phyloP scores from a whole-genome alignment of 2,329 filamentous ascomycete genomes.

The Thelonectria discophora region DNA sequence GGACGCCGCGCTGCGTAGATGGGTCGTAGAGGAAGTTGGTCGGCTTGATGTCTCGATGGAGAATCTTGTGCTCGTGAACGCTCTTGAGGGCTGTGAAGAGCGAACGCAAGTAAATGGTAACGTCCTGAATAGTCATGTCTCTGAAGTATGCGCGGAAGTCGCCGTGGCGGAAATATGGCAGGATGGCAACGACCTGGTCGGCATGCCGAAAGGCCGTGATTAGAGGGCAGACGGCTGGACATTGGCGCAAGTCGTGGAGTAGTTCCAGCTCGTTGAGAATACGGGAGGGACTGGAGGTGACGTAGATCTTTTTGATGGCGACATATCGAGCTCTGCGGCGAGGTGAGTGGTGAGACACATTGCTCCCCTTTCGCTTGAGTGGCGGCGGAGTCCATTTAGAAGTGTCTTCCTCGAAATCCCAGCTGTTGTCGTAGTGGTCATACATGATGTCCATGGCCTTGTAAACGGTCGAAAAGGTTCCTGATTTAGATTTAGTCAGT shows the following conservation, averaged over 20 bases:
- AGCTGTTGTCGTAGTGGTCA: slow-evolving; percentile 82
- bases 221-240: slow-evolving; percentile 87
- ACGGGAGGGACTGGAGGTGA: slow-evolving; percentile 90
- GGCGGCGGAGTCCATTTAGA: slow-evolving; percentile 76
- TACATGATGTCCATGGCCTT: slow-evolving; percentile 95
- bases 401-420: slow-evolving; percentile 78
- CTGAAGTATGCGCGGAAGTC: slow-evolving; percentile 97
- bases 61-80: slow-evolving; percentile 84
- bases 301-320: slow-evolving; percentile 99
- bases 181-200: slow-evolving; percentile 92
- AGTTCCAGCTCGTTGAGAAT: slow-evolving; percentile 97
- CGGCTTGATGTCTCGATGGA: slow-evolving; percentile 96
- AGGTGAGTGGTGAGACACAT: slow-evolving; percentile 41
- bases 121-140: slow-evolving; percentile 85
- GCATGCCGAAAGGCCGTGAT: slow-evolving; percentile 96
- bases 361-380: slow-evolving; percentile 59
- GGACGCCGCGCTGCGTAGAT: slow-evolving; percentile 79
- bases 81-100: slow-evolving; percentile 85
- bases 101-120: slow-evolving; percentile 87
- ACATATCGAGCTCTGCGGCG: slow-evolving; percentile 73
- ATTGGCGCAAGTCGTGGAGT: slow-evolving; percentile 84
- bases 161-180: slow-evolving; percentile 94
- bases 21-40: slow-evolving; percentile 98
- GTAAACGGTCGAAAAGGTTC: slow-evolving; percentile 98
- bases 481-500: slow-evolving; percentile 55